A percentile compares a stretch with the other conserved stretches of the same genome.
These are phyloP conservation scores for Penicillium cosmopolitanum DNA, from an alignment of 495 filamentous ascomycete species.

Conservation along the genomic window DNA sequence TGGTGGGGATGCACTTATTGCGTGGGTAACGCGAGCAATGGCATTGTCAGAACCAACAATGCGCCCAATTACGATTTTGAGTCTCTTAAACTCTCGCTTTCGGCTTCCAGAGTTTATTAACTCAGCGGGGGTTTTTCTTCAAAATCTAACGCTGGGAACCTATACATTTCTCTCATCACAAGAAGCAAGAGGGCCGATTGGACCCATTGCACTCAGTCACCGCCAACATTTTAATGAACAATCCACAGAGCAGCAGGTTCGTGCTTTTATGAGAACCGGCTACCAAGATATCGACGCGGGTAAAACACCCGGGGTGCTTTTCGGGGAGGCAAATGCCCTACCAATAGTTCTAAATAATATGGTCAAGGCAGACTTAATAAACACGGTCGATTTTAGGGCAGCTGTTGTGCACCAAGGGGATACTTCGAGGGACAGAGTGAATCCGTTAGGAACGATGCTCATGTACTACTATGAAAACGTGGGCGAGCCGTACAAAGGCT, in stretches of 20 bases:
- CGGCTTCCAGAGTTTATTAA: constrained; percentile 10
- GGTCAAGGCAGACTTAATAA: constrained; percentile 18
- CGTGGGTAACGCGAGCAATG: constrained; percentile 10
- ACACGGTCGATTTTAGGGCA: constrained; percentile 11
- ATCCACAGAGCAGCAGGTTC: constrained; percentile 8
- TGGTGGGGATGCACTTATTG: constrained; percentile 14
- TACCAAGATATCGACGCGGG: constrained; percentile 9
- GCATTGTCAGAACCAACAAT: constrained; percentile 6
- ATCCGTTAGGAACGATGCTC: constrained; percentile 17
- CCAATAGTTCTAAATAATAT: constrained; percentile 19
- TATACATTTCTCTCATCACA: constrained; percentile 12
- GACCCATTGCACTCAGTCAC: constrained; percentile 19
- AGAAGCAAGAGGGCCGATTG: constrained; percentile 6
- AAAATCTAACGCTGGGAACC: constrained; percentile 17
- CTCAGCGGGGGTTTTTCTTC: constrained; percentile 13
- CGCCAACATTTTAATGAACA: constrained; percentile 14
- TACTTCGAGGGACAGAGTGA: constrained; percentile 4
- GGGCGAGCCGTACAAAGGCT: constrained; percentile 1
- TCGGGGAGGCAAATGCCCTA: constrained; percentile 10
- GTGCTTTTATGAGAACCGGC: constrained; percentile 8
- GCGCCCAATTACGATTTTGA: constrained; percentile 14
- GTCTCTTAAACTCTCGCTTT: constrained; percentile 11
- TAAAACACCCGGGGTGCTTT: constrained; percentile 8
- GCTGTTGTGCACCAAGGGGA: constrained; percentile 17
- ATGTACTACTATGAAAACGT: constrained; percentile 19